Percentiles rank a stretch among this genome's conserved stretches.
Evolutionary conservation across 768 basidiomycete species (phyloP).

Genomic region (Trametes punicea): DNA sequence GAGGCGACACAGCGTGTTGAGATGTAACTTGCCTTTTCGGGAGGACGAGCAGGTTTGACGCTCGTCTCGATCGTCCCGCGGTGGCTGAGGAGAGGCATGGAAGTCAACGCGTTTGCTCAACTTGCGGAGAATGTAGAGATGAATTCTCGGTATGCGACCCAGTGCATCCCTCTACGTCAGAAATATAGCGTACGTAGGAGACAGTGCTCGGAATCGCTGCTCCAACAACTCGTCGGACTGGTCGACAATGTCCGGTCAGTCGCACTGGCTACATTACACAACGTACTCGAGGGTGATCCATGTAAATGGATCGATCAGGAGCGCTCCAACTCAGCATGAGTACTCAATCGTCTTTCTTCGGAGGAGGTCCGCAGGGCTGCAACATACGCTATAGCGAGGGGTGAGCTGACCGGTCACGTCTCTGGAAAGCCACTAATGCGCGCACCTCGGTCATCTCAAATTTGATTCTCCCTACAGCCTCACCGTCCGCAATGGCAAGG

Average conservation of each 20-base stretch:
- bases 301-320: background rate
- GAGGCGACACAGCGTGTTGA: background rate
- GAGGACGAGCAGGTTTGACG: background rate
- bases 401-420: background rate
- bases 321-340: background rate
- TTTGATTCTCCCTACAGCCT: conserved; percentile 81
- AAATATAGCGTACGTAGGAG: background rate
- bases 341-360: conserved; percentile 80
- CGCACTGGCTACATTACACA: conserved; percentile 3
- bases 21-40: conserved; percentile 3
- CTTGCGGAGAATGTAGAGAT: conserved; percentile 1
- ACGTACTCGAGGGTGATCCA: background rate
- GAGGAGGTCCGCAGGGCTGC: conserved; percentile 91
- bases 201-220: background rate
- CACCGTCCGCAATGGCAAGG: conserved; percentile 90
- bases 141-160: conserved; percentile 6
- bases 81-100: conserved; percentile 2
- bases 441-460: conserved; percentile 97
- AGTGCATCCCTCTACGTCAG: background rate
- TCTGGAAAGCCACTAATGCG: conserved; percentile 11
- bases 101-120: background rate
- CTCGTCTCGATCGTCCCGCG: background rate
- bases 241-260: background rate
- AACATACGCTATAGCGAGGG: conserved; percentile 83
- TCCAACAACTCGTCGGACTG: background rate